phyloP scores from a whole-genome alignment of 78 protist species.

The Monosiga brevicollis region DNA sequence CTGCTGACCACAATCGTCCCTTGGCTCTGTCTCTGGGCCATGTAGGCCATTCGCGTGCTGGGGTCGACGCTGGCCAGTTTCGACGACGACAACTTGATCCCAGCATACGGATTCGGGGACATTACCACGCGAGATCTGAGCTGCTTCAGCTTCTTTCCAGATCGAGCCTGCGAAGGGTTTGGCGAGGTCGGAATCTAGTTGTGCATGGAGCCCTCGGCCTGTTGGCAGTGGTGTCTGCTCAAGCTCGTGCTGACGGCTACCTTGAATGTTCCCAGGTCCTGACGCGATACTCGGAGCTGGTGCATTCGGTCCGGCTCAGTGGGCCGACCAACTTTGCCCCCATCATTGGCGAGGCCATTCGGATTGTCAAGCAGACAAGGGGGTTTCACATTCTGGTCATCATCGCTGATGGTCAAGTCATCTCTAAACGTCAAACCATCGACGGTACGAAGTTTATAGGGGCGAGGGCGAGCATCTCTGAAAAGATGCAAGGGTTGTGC shows the following conservation, averaged over 20 bases:
- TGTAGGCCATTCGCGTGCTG: constrained; percentile 9
- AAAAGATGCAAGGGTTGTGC: neutral
- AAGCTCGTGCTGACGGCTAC: too few species aligned
- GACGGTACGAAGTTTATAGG: neutral
- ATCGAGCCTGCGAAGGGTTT: constrained; percentile 2
- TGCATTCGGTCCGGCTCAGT: neutral
- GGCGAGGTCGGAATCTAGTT: neutral
- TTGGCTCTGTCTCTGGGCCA: too few species aligned
- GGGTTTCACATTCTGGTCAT: constrained; percentile 24
- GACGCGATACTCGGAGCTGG: constrained; percentile 1
- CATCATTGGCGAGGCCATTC: constrained; percentile 21
- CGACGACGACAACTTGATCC: constrained; percentile 23
- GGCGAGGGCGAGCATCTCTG: neutral
- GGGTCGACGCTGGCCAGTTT: constrained; percentile 22
- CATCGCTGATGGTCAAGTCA: constrained; percentile 34
- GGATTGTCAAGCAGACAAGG: constrained; percentile 2
- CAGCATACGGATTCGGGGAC: constrained; percentile 18
- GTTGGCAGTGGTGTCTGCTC: too few species aligned
- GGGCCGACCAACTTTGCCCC: constrained; percentile 39
- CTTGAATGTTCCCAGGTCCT: constrained; percentile 14
- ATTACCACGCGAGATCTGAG: neutral
- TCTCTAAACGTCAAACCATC: neutral
- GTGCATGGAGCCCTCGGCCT: too few species aligned
- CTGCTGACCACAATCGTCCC: too few species aligned
- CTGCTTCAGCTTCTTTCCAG: constrained; percentile 14